Evolutionary conservation across 805 yeast genomes (phyloP).

Genomic region (Suhomyces pyralidae): DNA sequence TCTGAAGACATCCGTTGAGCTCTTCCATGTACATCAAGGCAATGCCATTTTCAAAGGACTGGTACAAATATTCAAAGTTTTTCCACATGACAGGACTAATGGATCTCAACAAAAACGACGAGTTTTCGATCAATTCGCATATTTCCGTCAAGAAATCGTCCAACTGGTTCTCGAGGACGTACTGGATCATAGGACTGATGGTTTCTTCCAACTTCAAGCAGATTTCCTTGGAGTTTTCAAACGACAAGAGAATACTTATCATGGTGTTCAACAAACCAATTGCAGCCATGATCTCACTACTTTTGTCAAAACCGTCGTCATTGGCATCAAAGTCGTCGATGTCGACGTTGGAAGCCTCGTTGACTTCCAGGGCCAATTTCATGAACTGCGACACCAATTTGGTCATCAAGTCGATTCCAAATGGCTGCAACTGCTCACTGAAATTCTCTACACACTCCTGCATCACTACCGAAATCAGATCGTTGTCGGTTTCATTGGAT

Average conservation of each 20-base stretch:
- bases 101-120: slow-evolving; percentile 35
- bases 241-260: slow-evolving; percentile 73
- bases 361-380: slow-evolving; percentile 37
- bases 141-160: slow-evolving; percentile 75
- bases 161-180: slow-evolving; percentile 61
- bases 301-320: slow-evolving; percentile 14
- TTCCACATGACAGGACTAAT: slow-evolving; percentile 73
- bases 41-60: slow-evolving; percentile 37
- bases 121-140: slow-evolving; percentile 62
- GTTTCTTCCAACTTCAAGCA: slow-evolving; percentile 63
- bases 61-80: slow-evolving; percentile 49
- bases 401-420: slow-evolving; percentile 27
- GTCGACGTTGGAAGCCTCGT: slow-evolving; percentile 48
- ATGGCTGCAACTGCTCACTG: slow-evolving; percentile 67
- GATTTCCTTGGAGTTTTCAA: slow-evolving; percentile 74
- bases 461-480: slow-evolving; percentile 83
- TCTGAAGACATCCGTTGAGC: slow-evolving; percentile 66
- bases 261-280: slow-evolving; percentile 78
- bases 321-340: slow-evolving; percentile 25
- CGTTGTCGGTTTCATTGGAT: slow-evolving; percentile 81
- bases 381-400: slow-evolving; percentile 26
- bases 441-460: slow-evolving; percentile 92
- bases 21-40: slow-evolving; percentile 75
- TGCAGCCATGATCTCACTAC: slow-evolving; percentile 75
- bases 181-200: slow-evolving; percentile 65